Conservation (phyloP, 2,329 filamentous ascomycete species). For the Epichloe typhina region DNA sequence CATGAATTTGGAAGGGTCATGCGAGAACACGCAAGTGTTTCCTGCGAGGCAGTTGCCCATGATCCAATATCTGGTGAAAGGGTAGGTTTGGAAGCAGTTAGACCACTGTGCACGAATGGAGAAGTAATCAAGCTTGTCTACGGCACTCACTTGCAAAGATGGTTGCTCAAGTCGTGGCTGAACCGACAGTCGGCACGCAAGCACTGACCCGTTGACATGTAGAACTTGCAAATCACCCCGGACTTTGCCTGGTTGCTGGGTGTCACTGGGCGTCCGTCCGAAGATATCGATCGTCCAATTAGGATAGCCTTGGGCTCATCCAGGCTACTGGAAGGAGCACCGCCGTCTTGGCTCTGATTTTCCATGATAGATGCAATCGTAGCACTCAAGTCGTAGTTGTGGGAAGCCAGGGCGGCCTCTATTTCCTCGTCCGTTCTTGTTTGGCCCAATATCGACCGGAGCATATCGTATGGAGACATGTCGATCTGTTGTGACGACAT, state of each 20-base stretch:
- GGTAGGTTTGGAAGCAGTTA: not conserved
- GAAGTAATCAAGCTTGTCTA: not conserved
- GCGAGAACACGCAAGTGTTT: constrained; percentile 89
- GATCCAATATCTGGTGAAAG: constrained; percentile 65
- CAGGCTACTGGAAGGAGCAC: constrained; percentile 19
- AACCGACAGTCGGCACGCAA: constrained; percentile 92
- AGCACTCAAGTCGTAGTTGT: constrained; percentile 86
- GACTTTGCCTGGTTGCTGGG: constrained; percentile 67
- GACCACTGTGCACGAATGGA: not conserved
- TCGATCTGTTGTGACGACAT: constrained; percentile 56
- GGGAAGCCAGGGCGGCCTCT: constrained; percentile 73
- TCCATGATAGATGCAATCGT: constrained; percentile 87
- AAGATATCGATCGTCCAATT: constrained; percentile 80
- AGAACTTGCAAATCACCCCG: constrained; percentile 93
- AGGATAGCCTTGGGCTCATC: constrained; percentile 55
- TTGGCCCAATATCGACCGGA: constrained; percentile 85
- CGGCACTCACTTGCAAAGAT: constrained; percentile 88
- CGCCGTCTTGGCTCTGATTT: constrained; percentile 35
- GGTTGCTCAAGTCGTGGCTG: constrained; percentile 88
- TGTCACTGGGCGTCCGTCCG: constrained; percentile 61
- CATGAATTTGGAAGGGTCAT: constrained; percentile 80
- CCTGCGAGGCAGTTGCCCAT: constrained; percentile 92
- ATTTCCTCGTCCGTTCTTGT: constrained; percentile 88
- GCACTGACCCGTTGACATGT: constrained; percentile 88
- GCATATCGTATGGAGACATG: constrained; percentile 97